Conservation (phyloP, 177 flowering plant species). For the Vitis hybrid region DNA sequence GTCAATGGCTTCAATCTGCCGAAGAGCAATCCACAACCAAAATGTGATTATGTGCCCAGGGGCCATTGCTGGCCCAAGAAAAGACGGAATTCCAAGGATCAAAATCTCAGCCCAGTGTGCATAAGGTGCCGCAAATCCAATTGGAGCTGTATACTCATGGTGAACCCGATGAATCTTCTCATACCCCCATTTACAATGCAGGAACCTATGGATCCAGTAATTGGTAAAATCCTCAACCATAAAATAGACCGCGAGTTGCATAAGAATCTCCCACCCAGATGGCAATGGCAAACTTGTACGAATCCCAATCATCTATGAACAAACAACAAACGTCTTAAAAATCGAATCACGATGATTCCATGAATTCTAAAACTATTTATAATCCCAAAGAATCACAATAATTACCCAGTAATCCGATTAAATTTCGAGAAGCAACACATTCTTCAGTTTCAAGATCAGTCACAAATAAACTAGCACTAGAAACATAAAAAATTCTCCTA, state of each 20-base stretch:
- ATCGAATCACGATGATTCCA: neutral
- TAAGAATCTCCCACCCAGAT: slow-evolving; percentile 66
- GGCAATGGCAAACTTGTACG: slow-evolving; percentile 83
- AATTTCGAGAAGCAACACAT: no score
- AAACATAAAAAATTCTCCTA: neutral
- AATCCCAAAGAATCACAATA: neutral
- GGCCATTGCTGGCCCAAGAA: slow-evolving; percentile 83
- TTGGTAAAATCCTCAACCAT: slow-evolving; percentile 79
- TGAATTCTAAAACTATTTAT: neutral
- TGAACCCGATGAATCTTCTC: slow-evolving; percentile 85
- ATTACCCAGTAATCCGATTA: neutral
- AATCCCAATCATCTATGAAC: slow-evolving; percentile 65
- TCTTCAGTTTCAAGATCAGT: no score
- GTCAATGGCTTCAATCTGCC: slow-evolving; percentile 96
- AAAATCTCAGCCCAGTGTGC: slow-evolving; percentile 94
- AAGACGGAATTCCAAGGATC: slow-evolving; percentile 84
- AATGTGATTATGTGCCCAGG: slow-evolving; percentile 95
- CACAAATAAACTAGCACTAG: neutral
- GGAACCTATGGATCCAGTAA: slow-evolving; percentile 89
- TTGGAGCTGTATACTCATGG: slow-evolving; percentile 88
- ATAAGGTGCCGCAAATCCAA: slow-evolving; percentile 84
- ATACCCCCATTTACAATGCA: slow-evolving; percentile 86
- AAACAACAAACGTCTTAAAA: neutral
- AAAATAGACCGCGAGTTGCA: slow-evolving; percentile 83
- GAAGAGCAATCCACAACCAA: slow-evolving; percentile 82